Evolutionary conservation across 78 protist genomes (phyloP), one percentile per base, ranked within the genome.

Genomic region (Guillardia theta): DNA sequence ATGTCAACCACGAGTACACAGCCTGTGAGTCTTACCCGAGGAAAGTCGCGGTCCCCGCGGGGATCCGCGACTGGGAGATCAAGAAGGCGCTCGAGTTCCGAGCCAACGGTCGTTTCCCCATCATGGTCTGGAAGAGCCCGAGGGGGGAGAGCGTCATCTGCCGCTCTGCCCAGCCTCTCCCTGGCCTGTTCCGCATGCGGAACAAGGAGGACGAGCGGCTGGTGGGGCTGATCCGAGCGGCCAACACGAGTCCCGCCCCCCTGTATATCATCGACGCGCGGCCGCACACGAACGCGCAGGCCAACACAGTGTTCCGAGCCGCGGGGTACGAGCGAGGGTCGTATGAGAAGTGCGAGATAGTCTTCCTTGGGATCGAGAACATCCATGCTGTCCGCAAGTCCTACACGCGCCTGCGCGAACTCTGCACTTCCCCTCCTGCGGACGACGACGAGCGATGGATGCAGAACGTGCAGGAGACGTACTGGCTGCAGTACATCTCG

Each of bases 301-400:
- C 62, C 53, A 88, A 88, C 93, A 88, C 93, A 45, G 93, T 45
- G 70, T 45, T 88, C 62, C 8, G 62, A 1, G 93, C 76, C n/a
- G 93, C 93, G 41, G 93, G 93, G 70, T 88, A 88, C 62, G 93
- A 88, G 62, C 76, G 93, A 2, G 93, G 93, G 39, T 48, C 76
- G 46, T 88, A 88, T 9, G 93, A 88, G 64, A 45, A 88, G 24
- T 88, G 93, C 64, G 93, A 88, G 64, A 48, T 88, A 1, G 41
- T 88, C 46, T 88, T 88, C 37, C 93, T 88, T 0, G 93, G 92
- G 43, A 47, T 87, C 54, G 92, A 87, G 58, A 87, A 87, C 92
- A 87, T 87, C 21, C 93, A 88, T 41, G 90, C 90, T 4, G 47
- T 44, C 8, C 48, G 90, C 48, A 43, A 78, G 90, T 12, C 48